Evolutionary conservation across 495 filamentous ascomycete genomes (phyloP).

Genomic region (Podospora bellae-mahoneyi): DNA sequence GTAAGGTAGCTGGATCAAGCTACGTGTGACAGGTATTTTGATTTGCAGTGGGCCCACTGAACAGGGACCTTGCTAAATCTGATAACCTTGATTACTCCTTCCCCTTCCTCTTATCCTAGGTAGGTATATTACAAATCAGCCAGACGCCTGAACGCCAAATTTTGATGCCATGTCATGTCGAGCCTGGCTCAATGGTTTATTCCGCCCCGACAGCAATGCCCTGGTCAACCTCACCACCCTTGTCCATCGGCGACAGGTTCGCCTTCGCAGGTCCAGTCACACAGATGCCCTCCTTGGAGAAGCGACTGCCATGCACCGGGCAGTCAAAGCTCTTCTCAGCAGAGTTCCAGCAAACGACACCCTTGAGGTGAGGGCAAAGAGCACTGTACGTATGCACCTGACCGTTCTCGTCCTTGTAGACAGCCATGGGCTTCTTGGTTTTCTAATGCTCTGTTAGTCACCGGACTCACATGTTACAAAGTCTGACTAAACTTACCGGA

Average conservation of each 20-base stretch:
- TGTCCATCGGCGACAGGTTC: constrained; percentile 29
- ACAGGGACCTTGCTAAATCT: no score
- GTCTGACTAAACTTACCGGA: constrained; percentile 22
- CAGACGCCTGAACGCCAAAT: not conserved
- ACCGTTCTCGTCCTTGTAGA: constrained; percentile 57
- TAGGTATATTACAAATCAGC: not conserved
- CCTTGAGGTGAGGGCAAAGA: constrained; percentile 55
- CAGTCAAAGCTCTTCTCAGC: constrained; percentile 56
- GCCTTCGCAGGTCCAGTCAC: constrained; percentile 50
- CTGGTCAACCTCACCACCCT: constrained; percentile 22
- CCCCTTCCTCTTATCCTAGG: not conserved
- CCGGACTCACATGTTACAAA: not conserved
- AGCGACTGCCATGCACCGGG: constrained; percentile 54
- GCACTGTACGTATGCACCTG: constrained; percentile 49
- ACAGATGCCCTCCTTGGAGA: constrained; percentile 51
- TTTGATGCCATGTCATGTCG: not conserved
- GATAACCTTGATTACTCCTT: no score
- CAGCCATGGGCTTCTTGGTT: constrained; percentile 44
- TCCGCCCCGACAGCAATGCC: constrained; percentile 6
- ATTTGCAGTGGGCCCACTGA: no score
- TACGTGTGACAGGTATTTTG: no score
- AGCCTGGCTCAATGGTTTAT: not conserved
- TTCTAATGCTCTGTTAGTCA: not conserved
- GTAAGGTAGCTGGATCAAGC: no score
- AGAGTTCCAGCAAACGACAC: constrained; percentile 54